Conservation (phyloP, 192 early-diverging fungal genomes). For the Neocallimastix lanati region DNA sequence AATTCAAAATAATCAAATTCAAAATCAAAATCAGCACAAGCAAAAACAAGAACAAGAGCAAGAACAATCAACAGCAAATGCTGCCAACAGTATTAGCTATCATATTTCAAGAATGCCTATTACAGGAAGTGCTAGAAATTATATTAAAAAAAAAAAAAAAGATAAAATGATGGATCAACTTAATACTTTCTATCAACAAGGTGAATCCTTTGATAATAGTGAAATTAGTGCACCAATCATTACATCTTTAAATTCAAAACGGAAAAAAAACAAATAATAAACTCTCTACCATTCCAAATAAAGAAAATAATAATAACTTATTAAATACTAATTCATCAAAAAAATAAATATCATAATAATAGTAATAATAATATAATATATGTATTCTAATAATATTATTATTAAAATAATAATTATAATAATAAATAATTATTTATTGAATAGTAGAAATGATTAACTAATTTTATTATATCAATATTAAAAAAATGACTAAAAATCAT, state of each 20-base stretch:
- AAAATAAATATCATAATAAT: too few relatives aligned
- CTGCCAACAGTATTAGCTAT: neutral
- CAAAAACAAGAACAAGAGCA: neutral
- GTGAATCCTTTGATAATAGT: neutral
- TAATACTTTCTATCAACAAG: neutral
- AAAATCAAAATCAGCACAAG: neutral
- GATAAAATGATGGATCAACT: neutral
- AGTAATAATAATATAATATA: too few relatives aligned
- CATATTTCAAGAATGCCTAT: neutral
- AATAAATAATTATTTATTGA: too few relatives aligned
- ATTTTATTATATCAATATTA: too few relatives aligned
- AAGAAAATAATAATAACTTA: too few relatives aligned
- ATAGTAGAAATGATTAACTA: too few relatives aligned
- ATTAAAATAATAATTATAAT: too few relatives aligned
- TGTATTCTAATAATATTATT: too few relatives aligned
- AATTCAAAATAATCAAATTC: neutral
- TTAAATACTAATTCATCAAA: too few relatives aligned
- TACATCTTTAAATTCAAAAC: neutral
- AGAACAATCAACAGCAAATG: neutral
- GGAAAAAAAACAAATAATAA: neutral
- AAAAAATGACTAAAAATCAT: too few relatives aligned
- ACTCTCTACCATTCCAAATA: too few relatives aligned
- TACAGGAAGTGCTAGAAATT: neutral
- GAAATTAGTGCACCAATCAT: neutral
- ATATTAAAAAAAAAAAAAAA: neutral